Evolutionary conservation across 176 grass and related monocot genomes (phyloP).

Genomic region (Carex kokanica): DNA sequence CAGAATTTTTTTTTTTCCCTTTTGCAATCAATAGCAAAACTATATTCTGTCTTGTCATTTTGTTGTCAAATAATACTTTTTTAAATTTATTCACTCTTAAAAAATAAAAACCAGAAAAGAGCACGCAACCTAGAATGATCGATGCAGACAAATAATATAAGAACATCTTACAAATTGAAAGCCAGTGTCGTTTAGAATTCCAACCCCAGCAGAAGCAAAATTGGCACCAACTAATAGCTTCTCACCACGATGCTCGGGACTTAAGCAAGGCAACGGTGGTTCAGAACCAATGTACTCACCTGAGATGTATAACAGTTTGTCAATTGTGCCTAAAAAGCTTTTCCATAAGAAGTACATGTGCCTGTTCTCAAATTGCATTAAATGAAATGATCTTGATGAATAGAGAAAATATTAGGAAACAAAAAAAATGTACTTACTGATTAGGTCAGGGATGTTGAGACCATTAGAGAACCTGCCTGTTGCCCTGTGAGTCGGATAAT

Average conservation of each 20-base stretch:
- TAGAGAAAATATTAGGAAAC: background rate
- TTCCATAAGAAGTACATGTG: background rate
- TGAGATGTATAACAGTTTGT: constrained; percentile 20
- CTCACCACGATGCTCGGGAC: constrained; percentile 53
- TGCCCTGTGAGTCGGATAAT: constrained; percentile 56
- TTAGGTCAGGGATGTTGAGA: constrained; percentile 86
- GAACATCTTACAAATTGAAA: constrained; percentile 61
- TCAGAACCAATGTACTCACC: constrained; percentile 80
- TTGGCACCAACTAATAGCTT: constrained; percentile 87
- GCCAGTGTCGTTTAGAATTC: constrained; percentile 95
- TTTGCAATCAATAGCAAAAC: background rate
- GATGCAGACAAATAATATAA: background rate
- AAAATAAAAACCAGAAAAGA: background rate
- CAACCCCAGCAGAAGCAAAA: constrained; percentile 88
- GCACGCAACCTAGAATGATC: background rate
- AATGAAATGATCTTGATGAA: background rate
- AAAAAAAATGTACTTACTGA: constrained; percentile 43
- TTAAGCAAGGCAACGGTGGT: constrained; percentile 69
- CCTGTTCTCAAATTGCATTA: background rate
- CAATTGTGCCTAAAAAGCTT: background rate
- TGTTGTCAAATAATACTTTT: background rate
- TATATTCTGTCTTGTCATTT: background rate
- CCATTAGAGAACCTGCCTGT: constrained; percentile 92
- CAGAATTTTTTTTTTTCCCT: background rate
- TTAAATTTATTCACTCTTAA: background rate